Conservation (phyloP, 371 early-diverging fungal species). For the Syncephalastrum monosporum region DNA sequence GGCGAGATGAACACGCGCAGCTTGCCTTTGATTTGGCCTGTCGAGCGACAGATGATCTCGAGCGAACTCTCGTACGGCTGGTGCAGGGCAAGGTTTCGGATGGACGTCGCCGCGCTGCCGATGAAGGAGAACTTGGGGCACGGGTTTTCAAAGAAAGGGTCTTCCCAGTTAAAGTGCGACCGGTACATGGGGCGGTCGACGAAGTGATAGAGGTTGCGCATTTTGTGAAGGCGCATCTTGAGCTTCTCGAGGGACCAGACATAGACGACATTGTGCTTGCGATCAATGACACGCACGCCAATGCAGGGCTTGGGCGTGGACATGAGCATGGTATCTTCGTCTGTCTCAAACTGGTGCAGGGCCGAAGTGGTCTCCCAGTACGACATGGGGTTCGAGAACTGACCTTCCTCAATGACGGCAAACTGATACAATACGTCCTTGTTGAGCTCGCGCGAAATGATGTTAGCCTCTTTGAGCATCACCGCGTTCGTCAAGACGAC, state of each 20-base stretch:
- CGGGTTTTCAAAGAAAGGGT: conserved; percentile 68
- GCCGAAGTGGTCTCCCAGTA: conserved; percentile 64
- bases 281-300: conserved; percentile 71
- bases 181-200: conserved; percentile 70
- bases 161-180: conserved; percentile 70
- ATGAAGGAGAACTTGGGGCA: conserved; percentile 68
- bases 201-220: conserved; percentile 76
- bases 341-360: conserved; percentile 55
- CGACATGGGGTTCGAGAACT: conserved; percentile 50
- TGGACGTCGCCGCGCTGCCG: conserved; percentile 58
- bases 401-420: conserved; percentile 62
- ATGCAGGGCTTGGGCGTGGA: conserved; percentile 50
- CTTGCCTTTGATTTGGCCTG: conserved; percentile 54
- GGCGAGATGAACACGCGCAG: conserved; percentile 50
- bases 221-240: conserved; percentile 61
- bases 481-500: conserved; percentile 68
- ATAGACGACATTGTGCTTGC: conserved; percentile 67
- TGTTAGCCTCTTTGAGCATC: conserved; percentile 84
- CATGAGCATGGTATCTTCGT: conserved; percentile 52
- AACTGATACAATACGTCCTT: conserved; percentile 83
- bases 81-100: conserved; percentile 52
- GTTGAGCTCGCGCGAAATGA: conserved; percentile 76
- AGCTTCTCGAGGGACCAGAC: conserved; percentile 75
- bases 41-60: conserved; percentile 58
- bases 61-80: conserved; percentile 53